Conservation (phyloP, 2,329 filamentous ascomycete species). For the Ceratocystis papillata region DNA sequence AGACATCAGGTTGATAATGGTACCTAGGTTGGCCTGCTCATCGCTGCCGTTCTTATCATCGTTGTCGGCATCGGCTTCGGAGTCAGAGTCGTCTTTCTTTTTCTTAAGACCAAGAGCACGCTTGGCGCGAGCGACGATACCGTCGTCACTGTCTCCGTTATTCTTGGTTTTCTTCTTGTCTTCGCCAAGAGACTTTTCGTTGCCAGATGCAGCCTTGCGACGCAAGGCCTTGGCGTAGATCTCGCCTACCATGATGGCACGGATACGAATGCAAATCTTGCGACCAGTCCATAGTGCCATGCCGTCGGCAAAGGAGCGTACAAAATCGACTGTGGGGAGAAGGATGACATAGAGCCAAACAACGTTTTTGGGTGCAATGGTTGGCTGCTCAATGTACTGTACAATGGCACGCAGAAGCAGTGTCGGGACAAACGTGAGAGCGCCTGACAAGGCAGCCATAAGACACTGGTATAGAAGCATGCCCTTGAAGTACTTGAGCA, state of each 20-base stretch:
- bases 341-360: conserved; percentile 94
- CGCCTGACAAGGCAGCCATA: conserved; percentile 67
- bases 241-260: conserved; percentile 91
- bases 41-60: conserved; percentile 37
- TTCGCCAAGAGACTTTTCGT: conserved; percentile 61
- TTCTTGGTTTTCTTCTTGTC: conserved; percentile 38
- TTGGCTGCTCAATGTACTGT: conserved; percentile 81
- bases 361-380: conserved; percentile 65
- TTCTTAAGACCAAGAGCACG: conserved; percentile 49
- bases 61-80: conserved; percentile 31
- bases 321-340: conserved; percentile 68
- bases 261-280: conserved; percentile 83
- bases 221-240: conserved; percentile 93
- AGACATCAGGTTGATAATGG: conserved; percentile 99
- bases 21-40: conserved; percentile 80
- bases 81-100: conserved; percentile 32
- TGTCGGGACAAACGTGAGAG: conserved; percentile 86
- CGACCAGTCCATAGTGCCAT: conserved; percentile 88
- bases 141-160: conserved; percentile 31
- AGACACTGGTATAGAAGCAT: conserved; percentile 64
- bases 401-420: conserved; percentile 83
- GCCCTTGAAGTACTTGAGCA: conserved; percentile 73
- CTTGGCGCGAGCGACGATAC: conserved; percentile 42
- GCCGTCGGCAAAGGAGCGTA: conserved; percentile 73
- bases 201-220: conserved; percentile 71